Conservation (phyloP, 2,329 filamentous ascomycete genomes). For the Talaromyces sp. region DNA sequence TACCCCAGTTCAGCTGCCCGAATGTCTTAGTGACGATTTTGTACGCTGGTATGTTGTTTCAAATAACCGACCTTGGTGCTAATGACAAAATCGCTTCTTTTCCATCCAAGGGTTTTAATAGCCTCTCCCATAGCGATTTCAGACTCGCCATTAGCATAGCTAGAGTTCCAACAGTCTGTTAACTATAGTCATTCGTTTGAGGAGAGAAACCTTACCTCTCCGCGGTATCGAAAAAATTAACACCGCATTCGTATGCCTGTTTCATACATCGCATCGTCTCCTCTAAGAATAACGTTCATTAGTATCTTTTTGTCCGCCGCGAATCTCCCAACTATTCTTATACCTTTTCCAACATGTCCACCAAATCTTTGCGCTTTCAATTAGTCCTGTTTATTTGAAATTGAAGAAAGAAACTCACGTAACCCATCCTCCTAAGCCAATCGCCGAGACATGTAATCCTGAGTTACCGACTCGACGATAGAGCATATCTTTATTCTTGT, state of each 20-base stretch:
- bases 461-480: conserved; percentile 69
- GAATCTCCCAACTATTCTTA: neutral
- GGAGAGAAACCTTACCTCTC: conserved; percentile 32
- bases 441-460: conserved; percentile 69
- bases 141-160: conserved; percentile 51
- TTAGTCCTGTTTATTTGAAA: neutral
- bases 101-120: conserved; percentile 57
- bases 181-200: neutral
- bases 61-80: conserved; percentile 48
- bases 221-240: conserved; percentile 58
- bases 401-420: conserved; percentile 47
- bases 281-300: conserved; percentile 20
- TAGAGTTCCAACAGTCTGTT: neutral
- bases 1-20: conserved; percentile 60
- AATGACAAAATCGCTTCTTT: conserved; percentile 56
- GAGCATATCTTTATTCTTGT: conserved; percentile 6
- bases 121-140: conserved; percentile 56
- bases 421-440: conserved; percentile 61
- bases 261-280: conserved; percentile 44
- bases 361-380: conserved; percentile 46
- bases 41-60: neutral
- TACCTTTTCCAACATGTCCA: conserved; percentile 67
- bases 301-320: neutral
- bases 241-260: conserved; percentile 55
- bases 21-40: neutral